Base-by-base conservation (phyloP, 805 yeast species). In the Candida taoyuanica region DNA sequence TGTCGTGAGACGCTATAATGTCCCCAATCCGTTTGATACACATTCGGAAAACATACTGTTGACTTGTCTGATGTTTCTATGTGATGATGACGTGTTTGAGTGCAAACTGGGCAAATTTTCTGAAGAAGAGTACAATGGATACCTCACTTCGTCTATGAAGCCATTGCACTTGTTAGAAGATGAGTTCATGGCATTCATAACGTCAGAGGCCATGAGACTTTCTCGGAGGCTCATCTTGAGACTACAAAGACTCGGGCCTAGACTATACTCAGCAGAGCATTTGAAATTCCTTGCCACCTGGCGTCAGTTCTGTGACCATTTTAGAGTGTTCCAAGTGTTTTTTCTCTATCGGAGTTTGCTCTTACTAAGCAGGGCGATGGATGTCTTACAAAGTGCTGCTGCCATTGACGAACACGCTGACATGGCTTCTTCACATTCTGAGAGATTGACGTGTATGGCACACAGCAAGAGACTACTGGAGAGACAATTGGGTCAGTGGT, bases 401-500 rank as follows among this genome's bases (percentile, higher is more conserved):
- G 39, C 43, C 8, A 17, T 40, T 12, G 36, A 40, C 7, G 32
- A 31, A 29, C 36, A 35, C n/a, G 7, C 15, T 11, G 43, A 40
- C 7, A n/a, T 11, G 12, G 29, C 15, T 5, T 34, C 43, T 4
- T 39, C 33, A 13, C 24, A 36, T 15, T 8, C 7, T 8, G 24
- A n/a, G 5, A 40, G 33, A 28, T 13, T 32, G 18, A 21, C 21
- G n/a, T 4, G 7, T 3, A 31, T 32, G 12, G 16, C 15, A 17
- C 5, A 3, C 12, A 15, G 40, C 3, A 40, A 36, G 32, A 19
- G 14, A 3, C 15, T 20, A 4, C 14, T 40, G 31, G 32, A 26
- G 17, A 40, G 21, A 21, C 43, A 40, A n/a, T 11, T 40, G 18
- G 29, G 31, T 4, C 43, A 36, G 5, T 40, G 43, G 43, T 32